Evolutionary conservation across 176 grass and related monocot genomes (phyloP), one percentile per base, ranked within the genome.

Genomic region (Carex cristatella): DNA sequence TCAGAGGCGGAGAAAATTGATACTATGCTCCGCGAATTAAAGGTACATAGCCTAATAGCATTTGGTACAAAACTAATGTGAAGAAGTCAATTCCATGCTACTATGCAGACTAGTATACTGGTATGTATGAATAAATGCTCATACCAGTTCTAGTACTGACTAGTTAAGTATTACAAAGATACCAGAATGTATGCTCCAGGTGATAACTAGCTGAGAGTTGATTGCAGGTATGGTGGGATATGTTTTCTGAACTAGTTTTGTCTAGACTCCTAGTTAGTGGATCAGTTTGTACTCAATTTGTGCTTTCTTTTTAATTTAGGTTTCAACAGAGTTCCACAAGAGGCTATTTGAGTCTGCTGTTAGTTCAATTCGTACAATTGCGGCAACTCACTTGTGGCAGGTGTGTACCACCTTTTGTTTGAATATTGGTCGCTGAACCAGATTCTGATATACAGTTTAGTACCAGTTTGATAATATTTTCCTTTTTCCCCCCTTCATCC

Each of bases 311-410:
- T 46, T 88, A 15, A 55, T 94, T 71, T 73, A 99, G 96, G 88
- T 90, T 92, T 90, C 91, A 92, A 94, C 93, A 57, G 96, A 99
- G 77, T 95, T 99, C n/a, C 93, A 95, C 73, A 99, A 90, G 89
- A 91, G 96, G 16, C 75, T 91, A 79, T 99, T 99, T 88, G 96
- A 95, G 85, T 92, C 91, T 90, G 91, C 96, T 89, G 88, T 95
- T 15, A 87, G 89, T 46, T 95, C 96, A 91, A 95, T 95, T 82
- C 91, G 88, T 14, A 98, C 88, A 86, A 92, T 99, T 87, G 96
- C 96, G 84, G 96, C 93, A 79, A 99, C 89, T 91, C 88, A 94
- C 89, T 90, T 99, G 65, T 99, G 96, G 96, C 90, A 99, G 93
- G 96, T 95, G 87, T 44, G 58, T 61, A 38, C 54, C 67, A 11